Evolutionary conservation across 352 stramenopile species (phyloP), one percentile per base, ranked within the genome.

Genomic region (Phytophthora tentaculata): DNA sequence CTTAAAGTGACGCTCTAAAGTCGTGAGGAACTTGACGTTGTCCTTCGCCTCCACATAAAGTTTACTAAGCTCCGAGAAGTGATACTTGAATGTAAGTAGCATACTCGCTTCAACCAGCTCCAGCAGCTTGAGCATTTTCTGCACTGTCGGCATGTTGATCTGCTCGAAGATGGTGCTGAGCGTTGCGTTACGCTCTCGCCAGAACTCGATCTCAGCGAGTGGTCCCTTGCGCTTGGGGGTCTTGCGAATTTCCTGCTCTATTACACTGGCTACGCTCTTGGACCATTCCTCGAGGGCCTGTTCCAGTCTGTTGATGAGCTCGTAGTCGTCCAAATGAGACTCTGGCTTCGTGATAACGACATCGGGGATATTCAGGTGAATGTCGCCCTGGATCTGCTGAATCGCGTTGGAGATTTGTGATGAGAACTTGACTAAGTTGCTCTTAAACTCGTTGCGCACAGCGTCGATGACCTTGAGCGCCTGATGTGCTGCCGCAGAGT

Each of bases 11-110:
- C 96, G 87, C 69, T 99, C 96, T 3, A 99, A 73, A 10, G 96
- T 99, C 26, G 89, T 97, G 7, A 99, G 83, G 68, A 99, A 99
- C 74, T 98, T 99, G 43, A 98, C 90, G 59, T 98, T 98, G 73
- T 98, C 95, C 56, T 98, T 98, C 16, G 96, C 96, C 73, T 99
- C 96, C 26, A 97, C 86, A 65, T 98, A 97, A 2, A 98, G 72
- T 68, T 98, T 98, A 73, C 87, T 96, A 19, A 99, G 80, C 73
- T 98, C 95, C 0, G 82, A 94, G 75, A 98, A 98, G 60, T 98
- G 92, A 60, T 94, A 97, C 47, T 97, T 97, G 70, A 99, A 98
- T 2, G 84, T 97, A 8, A 91, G 77, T 7, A 98, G 61, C 80
- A 97, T 96, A 26, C 83, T 94, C 5, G 87, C 88, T 50, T 98